These are phyloP conservation scores for Scutellaria barbata DNA, from an alignment of 257 asterid genomes.

Conservation along the genomic window DNA sequence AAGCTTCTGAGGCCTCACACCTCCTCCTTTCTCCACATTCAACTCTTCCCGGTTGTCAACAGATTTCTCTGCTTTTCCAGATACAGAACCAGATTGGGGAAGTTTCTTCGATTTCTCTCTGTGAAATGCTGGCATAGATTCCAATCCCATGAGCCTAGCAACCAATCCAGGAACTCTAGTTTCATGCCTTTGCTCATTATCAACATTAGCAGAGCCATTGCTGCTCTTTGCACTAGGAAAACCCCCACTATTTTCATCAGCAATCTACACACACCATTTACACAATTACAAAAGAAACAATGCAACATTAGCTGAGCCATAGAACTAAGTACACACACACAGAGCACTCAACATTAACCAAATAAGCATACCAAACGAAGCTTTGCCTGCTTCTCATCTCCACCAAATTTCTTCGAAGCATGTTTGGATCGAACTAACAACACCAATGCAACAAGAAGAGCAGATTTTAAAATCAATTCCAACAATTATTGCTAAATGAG, in stretches of 20 bases:
- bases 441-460: conserved; percentile 38
- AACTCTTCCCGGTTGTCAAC: conserved; percentile 43
- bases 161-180: conserved; percentile 77
- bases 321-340: background rate
- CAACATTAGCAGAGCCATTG: conserved; percentile 40
- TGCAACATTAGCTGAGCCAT: conserved; percentile 21
- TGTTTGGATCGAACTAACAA: conserved; percentile 68
- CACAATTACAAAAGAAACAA: conserved; percentile 23
- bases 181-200: conserved; percentile 50
- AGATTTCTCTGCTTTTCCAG: conserved; percentile 34
- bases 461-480: conserved; percentile 28
- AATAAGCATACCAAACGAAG: conserved; percentile 71
- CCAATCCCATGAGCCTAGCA: conserved; percentile 98
- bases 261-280: conserved; percentile 60
- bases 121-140: conserved; percentile 71
- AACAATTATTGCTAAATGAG: background rate
- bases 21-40: conserved; percentile 52
- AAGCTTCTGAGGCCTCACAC: conserved; percentile 80
- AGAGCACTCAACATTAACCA: background rate
- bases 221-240: conserved; percentile 60
- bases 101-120: conserved; percentile 53
- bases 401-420: conserved; percentile 73
- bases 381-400: conserved; percentile 85
- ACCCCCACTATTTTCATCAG: conserved; percentile 93
- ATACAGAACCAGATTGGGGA: conserved; percentile 37